Evolutionary conservation across 2,329 filamentous ascomycete genomes (phyloP), one percentile per base, ranked within the genome.

Genomic region (Aspergillus eucalypticola): DNA sequence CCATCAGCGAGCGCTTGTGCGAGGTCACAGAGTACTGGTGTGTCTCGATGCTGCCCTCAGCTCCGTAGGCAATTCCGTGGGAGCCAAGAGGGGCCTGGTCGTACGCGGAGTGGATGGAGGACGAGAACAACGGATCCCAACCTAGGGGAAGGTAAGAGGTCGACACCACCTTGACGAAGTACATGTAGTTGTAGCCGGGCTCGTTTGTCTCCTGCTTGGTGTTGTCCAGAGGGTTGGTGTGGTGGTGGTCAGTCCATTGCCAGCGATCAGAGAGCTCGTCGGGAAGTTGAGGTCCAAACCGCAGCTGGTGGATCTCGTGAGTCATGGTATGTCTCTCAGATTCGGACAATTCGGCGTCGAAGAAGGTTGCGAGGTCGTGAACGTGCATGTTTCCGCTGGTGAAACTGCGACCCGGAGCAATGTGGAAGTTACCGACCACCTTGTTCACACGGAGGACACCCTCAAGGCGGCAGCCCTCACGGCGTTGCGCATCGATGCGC

Each of bases 21-120:
- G 91, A 96, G 1, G 96, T 99, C 15, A 97, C 96, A 0, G 91
- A 96, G 82, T 98, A 99, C 80, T 99, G 95, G 75, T 99, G 94
- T 7, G 95, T 97, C 81, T 99, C 95, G 67, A 99, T 86, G 75
- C 91, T 96, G 65, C 92, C 93, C 64, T 89, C 85, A 32, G 82
- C 76, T 42, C 84, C 82, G 53, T 86, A 83, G 38, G 87, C 88
- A 54, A 86, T 82, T 44, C 91, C 90, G 59, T 90, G 86, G 25
- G 80, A 79, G 70, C 92, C 91, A 53, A 95, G 80, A 56, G 87
- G 86, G 11, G 85, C 78, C 50, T 84, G 80, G 50, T 88, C 82
- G 59, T 79, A 66, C 29, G 72, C 69, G 23, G 69, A 73, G 63
- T 79, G 74, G 23, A 76, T 65, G 21, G 74, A 65, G 53, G 72